Conservation (phyloP, 2,329 filamentous ascomycete species). For the Apiospora marii region DNA sequence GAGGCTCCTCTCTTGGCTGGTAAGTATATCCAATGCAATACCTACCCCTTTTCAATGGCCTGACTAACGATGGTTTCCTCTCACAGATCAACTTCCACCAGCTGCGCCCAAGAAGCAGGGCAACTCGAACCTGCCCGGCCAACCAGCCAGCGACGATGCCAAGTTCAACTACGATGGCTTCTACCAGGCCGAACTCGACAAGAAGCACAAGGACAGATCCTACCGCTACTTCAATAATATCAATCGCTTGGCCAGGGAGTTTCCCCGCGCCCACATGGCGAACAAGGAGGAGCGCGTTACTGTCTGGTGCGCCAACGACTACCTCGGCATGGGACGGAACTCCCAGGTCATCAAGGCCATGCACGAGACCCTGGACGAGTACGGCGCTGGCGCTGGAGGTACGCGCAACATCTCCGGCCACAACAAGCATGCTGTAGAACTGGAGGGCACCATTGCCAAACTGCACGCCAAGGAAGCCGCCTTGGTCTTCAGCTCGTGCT, state of each 20-base stretch:
- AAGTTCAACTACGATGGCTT: slow-evolving; percentile 93
- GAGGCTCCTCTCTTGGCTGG: slow-evolving; percentile 59
- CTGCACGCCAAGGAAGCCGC: slow-evolving; percentile 92
- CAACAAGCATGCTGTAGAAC: slow-evolving; percentile 88
- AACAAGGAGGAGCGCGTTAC: slow-evolving; percentile 85
- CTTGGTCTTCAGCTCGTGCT: slow-evolving; percentile 96
- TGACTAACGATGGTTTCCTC: slow-evolving; percentile 32
- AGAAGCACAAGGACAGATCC: slow-evolving; percentile 99
- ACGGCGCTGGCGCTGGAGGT: slow-evolving; percentile 93
- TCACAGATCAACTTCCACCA: slow-evolving; percentile 47
- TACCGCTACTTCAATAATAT: slow-evolving; percentile 99
- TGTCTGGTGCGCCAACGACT: slow-evolving; percentile 99
- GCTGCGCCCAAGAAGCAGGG: slow-evolving; percentile 41
- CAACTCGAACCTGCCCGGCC: slow-evolving; percentile 37
- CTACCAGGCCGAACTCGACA: slow-evolving; percentile 88
- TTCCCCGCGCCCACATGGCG: slow-evolving; percentile 92
- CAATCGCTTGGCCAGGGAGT: slow-evolving; percentile 95
- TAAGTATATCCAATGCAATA: slow-evolving; percentile 2
- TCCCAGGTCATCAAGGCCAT: slow-evolving; percentile 85
- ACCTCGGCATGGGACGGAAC: slow-evolving; percentile 97
- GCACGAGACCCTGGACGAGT: slow-evolving; percentile 94
- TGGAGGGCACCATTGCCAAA: slow-evolving; percentile 84
- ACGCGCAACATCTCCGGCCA: slow-evolving; percentile 98
- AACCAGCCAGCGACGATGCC: slow-evolving; percentile 43
- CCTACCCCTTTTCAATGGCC: neutral